Percentiles rank a stretch among this genome's conserved stretches.
These are phyloP conservation scores for Phaeosphaeriaceae sp. DNA, from an alignment of 2,329 filamentous ascomycete species.

Conservation along the genomic window DNA sequence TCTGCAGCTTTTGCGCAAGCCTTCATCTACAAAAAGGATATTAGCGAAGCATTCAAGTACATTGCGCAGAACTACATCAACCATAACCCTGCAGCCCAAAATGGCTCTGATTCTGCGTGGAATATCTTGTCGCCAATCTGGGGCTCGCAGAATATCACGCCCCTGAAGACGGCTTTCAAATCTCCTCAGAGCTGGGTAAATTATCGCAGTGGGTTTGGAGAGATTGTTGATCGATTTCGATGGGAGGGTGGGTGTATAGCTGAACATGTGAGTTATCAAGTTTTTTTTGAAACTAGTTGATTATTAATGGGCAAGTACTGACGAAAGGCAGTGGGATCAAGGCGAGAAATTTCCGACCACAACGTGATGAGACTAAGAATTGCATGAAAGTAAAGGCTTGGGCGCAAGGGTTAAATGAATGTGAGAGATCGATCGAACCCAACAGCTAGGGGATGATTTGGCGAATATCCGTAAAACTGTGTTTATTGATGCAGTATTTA, in stretches of 20 bases:
- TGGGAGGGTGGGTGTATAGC: conserved; percentile 42
- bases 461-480: too few species aligned
- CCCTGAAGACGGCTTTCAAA: conserved; percentile 29
- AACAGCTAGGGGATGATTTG: too few species aligned
- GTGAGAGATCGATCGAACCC: too few species aligned
- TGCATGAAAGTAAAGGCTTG: not conserved
- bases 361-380: not conserved
- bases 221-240: conserved; percentile 36
- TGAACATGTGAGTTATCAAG: conserved; percentile 36
- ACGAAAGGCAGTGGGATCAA: conserved; percentile 31
- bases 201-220: conserved; percentile 29
- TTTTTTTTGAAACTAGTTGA: not conserved
- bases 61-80: conserved; percentile 39
- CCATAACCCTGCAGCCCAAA: conserved; percentile 36
- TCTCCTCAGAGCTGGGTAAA: conserved; percentile 34
- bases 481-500: too few species aligned
- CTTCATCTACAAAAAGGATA: conserved; percentile 37
- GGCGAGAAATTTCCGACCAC: conserved; percentile 25
- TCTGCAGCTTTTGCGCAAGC: conserved; percentile 32
- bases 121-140: conserved; percentile 32
- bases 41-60: conserved; percentile 37
- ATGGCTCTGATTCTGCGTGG: conserved; percentile 40
- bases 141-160: conserved; percentile 28
- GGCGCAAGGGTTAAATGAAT: not conserved
- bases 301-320: not conserved